Percentiles rank a stretch among this genome's conserved stretches.
These are phyloP conservation scores for Pyracantha coccinea DNA, from an alignment of 331 rosid genomes.

Conservation along the genomic window DNA sequence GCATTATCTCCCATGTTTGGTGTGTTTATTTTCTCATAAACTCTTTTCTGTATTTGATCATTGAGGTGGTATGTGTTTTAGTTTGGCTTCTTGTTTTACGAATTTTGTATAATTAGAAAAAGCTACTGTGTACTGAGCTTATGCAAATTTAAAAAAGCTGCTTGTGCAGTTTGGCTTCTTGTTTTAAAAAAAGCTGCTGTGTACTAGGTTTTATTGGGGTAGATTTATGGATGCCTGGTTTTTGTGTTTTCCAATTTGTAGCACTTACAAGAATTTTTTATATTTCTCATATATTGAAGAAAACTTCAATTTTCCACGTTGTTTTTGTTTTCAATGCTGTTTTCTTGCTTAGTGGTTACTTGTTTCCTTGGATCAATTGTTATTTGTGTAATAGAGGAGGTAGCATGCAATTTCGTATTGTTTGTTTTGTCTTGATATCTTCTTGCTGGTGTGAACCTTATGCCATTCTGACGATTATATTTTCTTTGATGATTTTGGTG, in stretches of 20 bases:
- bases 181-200: background rate
- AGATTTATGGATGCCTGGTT: background rate
- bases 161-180: constrained; percentile 5
- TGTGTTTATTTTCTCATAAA: background rate
- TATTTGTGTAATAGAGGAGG: constrained; percentile 27
- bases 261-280: background rate
- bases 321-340: constrained; percentile 10
- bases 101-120: too few relatives aligned
- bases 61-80: background rate
- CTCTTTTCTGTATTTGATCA: background rate
- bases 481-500: constrained; percentile 17
- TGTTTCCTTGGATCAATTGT: constrained; percentile 2
- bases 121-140: too few relatives aligned
- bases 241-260: constrained; percentile 4
- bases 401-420: constrained; percentile 11
- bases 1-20: background rate
- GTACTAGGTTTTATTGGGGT: background rate
- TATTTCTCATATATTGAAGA: background rate
- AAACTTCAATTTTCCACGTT: background rate
- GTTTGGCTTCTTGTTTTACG: too few relatives aligned
- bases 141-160: too few relatives aligned
- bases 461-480: background rate
- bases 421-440: background rate
- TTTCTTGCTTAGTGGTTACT: background rate
- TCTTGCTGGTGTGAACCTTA: background rate